These are phyloP conservation scores for Coelastrella sp. DNA, from an alignment of 139 green algal species.

Conservation along the genomic window DNA sequence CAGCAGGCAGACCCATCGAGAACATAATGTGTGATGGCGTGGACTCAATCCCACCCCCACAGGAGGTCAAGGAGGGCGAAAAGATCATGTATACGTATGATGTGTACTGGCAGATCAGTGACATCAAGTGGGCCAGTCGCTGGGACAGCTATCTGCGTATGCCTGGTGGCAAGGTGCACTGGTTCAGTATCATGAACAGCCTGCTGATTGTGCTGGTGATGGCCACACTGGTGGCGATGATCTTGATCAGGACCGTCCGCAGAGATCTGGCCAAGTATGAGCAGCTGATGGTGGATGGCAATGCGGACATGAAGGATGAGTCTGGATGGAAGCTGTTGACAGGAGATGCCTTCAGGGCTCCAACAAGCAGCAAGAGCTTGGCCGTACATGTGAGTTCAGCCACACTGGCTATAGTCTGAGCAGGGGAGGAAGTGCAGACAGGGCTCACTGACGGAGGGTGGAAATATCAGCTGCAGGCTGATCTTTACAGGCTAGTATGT, in stretches of 20 bases:
- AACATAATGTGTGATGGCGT: constrained; percentile 73
- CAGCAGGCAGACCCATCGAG: constrained; percentile 67
- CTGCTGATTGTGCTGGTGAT: constrained; percentile 96
- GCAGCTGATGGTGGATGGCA: constrained; percentile 86
- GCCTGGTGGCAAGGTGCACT: constrained; percentile 93
- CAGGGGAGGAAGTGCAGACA: no score
- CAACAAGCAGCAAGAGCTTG: constrained; percentile 68
- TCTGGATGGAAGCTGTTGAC: constrained; percentile 97
- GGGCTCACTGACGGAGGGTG: no score
- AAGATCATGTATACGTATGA: constrained; percentile 90
- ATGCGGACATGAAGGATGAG: constrained; percentile 84
- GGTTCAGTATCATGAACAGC: constrained; percentile 98
- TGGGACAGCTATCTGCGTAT: constrained; percentile 98
- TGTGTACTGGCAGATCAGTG: constrained; percentile 89
- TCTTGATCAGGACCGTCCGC: constrained; percentile 74
- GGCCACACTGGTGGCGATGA: constrained; percentile 89
- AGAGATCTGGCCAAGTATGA: constrained; percentile 95
- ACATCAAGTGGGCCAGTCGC: constrained; percentile 89
- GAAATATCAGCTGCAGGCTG: no score
- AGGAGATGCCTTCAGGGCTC: constrained; percentile 94
- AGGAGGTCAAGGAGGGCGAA: constrained; percentile 81
- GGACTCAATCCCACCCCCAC: constrained; percentile 50
- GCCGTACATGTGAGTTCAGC: constrained; percentile 78
- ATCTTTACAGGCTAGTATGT: no score
- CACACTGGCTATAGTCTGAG: not conserved